These are phyloP conservation scores for Delphinella strobiligena DNA, from an alignment of 2,329 filamentous ascomycete genomes.

Conservation along the genomic window DNA sequence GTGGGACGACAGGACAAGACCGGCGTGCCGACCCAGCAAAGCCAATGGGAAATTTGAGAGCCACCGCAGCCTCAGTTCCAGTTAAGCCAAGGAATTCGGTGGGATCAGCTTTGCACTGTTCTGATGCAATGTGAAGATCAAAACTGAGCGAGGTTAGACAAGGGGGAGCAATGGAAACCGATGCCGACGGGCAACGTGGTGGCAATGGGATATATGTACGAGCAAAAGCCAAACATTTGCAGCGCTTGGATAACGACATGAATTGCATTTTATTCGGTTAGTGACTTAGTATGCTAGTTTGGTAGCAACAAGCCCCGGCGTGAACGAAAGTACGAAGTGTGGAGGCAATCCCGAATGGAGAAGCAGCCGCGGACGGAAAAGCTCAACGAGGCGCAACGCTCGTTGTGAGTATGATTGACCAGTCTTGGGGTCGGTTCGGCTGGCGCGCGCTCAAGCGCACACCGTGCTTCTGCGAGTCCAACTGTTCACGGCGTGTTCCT, in stretches of 20 bases:
- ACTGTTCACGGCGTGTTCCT: too few relatives aligned
- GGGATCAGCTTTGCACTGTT: neutral
- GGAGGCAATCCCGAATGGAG: neutral
- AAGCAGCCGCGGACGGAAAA: neutral
- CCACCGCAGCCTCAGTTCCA: neutral
- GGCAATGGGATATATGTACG: neutral
- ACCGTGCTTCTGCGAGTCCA: neutral
- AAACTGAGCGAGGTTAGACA: too few relatives aligned
- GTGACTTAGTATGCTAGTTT: neutral
- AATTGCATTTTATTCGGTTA: neutral
- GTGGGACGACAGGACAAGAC: slow-evolving; percentile 12
- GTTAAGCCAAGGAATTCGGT: neutral
- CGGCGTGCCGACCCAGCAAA: slow-evolving; percentile 13
- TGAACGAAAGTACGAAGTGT: neutral
- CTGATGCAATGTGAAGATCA: neutral
- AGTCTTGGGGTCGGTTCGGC: neutral
- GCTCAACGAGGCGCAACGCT: neutral
- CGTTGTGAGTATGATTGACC: neutral
- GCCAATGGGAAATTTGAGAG: slow-evolving; percentile 5
- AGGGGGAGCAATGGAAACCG: neutral
- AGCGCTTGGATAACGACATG: neutral
- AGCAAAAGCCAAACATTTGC: neutral
- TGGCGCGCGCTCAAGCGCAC: neutral
- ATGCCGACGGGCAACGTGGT: neutral
- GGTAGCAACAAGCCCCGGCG: neutral